Percentiles rank a stretch among this genome's conserved stretches.
Conservation (phyloP, 148 eudicot genomes). For the Pouteria glomerata region DNA sequence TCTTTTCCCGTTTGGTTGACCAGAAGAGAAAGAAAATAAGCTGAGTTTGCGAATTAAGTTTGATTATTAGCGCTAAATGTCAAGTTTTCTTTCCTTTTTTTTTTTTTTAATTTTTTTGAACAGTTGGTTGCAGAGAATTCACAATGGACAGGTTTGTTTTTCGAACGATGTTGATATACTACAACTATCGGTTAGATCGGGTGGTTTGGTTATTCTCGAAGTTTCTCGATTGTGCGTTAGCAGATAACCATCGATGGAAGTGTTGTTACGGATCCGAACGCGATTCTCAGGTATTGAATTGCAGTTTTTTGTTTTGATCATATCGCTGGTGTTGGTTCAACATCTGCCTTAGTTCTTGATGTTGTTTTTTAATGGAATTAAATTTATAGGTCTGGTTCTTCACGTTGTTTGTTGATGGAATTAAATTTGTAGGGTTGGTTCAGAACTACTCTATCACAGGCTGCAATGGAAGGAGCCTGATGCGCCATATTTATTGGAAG, state of each 20-base stretch:
- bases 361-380: conserved; percentile 13
- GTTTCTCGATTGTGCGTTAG: conserved; percentile 9
- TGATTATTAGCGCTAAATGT: neutral
- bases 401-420: conserved; percentile 4
- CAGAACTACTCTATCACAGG: conserved; percentile 63
- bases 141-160: conserved; percentile 56
- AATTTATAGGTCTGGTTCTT: conserved; percentile 28
- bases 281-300: conserved; percentile 49
- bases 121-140: conserved; percentile 92
- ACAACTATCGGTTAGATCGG: neutral
- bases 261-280: conserved; percentile 50
- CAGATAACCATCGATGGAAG: conserved; percentile 68
- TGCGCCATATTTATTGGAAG: conserved; percentile 66
- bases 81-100: neutral
- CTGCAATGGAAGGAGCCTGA: conserved; percentile 89
- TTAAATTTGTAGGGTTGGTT: conserved; percentile 41
- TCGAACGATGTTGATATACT: neutral
- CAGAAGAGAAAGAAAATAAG: neutral
- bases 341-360: neutral
- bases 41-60: neutral
- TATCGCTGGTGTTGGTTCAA: neutral
- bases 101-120: conserved; percentile 7
- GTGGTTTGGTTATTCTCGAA: conserved; percentile 10
- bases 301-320: neutral
- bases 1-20: neutral